Percentiles rank a stretch among this genome's conserved stretches.
Evolutionary conservation across 169 alveolate genomes (phyloP).

Genomic region (Miamiensis avidus): DNA sequence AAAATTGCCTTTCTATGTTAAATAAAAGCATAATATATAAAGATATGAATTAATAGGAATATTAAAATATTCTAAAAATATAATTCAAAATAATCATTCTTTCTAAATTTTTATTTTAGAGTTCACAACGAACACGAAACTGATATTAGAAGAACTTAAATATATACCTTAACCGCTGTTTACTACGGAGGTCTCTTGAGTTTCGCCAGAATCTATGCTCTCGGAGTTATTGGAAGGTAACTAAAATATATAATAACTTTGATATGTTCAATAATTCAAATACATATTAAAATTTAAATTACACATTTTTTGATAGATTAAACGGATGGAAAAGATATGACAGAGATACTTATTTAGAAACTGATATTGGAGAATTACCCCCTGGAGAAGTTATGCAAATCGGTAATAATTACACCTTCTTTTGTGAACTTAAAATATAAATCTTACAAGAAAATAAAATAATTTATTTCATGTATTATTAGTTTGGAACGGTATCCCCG

Average conservation of each 20-base stretch:
- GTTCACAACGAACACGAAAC: conserved; percentile 54
- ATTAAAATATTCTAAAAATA: too few species aligned
- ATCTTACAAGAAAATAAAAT: background rate
- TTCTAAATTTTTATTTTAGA: conserved; percentile 16
- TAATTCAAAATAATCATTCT: background rate
- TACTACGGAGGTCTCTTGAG: conserved; percentile 48
- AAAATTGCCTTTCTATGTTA: too few species aligned
- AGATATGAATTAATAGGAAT: too few species aligned
- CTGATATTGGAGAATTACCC: conserved; percentile 81
- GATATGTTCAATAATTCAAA: too few species aligned
- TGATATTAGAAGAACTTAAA: conserved; percentile 51
- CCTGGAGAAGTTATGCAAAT: conserved; percentile 87
- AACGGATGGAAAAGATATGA: conserved; percentile 74
- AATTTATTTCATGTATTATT: background rate
- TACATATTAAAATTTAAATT: too few species aligned
- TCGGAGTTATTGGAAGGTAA: conserved; percentile 38
- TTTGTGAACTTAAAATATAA: too few species aligned
- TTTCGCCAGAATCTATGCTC: conserved; percentile 43
- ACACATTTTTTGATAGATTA: conserved; percentile 5
- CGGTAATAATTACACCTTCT: background rate
- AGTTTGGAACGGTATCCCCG: conserved; percentile 83
- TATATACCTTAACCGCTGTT: conserved; percentile 44
- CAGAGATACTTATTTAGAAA: conserved; percentile 81
- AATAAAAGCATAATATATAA: too few species aligned
- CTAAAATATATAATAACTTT: background rate